These are phyloP conservation scores for Cercospora sp. DNA, from an alignment of 2,329 filamentous ascomycete genomes.

Conservation along the genomic window DNA sequence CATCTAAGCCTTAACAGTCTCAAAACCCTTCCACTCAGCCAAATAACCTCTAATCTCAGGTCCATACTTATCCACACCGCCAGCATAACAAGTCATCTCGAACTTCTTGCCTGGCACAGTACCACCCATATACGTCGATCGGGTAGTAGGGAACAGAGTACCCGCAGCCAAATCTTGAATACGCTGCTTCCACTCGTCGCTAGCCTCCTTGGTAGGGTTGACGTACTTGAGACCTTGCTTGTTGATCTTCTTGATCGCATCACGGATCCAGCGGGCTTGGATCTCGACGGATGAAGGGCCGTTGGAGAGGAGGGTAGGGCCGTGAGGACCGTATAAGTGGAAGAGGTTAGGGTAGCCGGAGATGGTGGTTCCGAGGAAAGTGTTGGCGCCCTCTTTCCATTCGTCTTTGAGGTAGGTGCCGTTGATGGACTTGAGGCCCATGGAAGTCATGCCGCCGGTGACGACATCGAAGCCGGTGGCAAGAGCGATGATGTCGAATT, in stretches of 20 bases:
- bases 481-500: slow-evolving; percentile 51
- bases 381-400: slow-evolving; percentile 48
- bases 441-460: slow-evolving; percentile 50
- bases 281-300: slow-evolving; percentile 47
- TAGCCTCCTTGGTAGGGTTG: slow-evolving; percentile 35
- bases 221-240: slow-evolving; percentile 32
- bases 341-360: slow-evolving; percentile 36
- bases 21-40: slow-evolving; percentile 32
- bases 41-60: slow-evolving; percentile 33
- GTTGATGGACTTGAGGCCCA: slow-evolving; percentile 45
- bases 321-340: slow-evolving; percentile 47
- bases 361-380: slow-evolving; percentile 48
- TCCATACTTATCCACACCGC: slow-evolving; percentile 33
- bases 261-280: slow-evolving; percentile 45
- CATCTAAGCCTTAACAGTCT: slow-evolving; percentile 29
- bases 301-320: slow-evolving; percentile 47
- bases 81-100: slow-evolving; percentile 37
- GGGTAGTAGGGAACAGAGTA: slow-evolving; percentile 34
- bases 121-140: slow-evolving; percentile 36
- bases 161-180: slow-evolving; percentile 34
- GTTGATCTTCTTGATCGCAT: slow-evolving; percentile 33
- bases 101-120: slow-evolving; percentile 32
- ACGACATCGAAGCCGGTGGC: slow-evolving; percentile 43
- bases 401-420: slow-evolving; percentile 39
- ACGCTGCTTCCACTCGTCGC: slow-evolving; percentile 34